Conservation (phyloP, 768 basidiomycete species). For the Boletus bicolor region DNA sequence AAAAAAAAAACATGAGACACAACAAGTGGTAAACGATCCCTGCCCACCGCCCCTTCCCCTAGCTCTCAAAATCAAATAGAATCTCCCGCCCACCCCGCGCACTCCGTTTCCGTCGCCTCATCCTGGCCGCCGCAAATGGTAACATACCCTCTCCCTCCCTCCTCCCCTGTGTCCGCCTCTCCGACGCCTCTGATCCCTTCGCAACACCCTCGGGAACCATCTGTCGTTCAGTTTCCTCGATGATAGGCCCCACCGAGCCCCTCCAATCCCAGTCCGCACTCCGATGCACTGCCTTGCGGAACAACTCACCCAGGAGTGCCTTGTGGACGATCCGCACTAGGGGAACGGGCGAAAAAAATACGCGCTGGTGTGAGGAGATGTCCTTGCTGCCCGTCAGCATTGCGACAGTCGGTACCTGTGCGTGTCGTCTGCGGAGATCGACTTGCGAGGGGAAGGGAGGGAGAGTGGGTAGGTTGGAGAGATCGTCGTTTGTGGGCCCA, state of each 20-base stretch:
- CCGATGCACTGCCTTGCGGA: slow-evolving; percentile 19
- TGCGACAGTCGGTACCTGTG: slow-evolving; percentile 11
- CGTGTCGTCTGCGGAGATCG: not conserved
- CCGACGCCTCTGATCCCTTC: not conserved
- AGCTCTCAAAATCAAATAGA: slow-evolving; percentile 8
- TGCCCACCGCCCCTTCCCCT: not conserved
- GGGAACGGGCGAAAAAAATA: slow-evolving; percentile 19
- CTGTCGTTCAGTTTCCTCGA: slow-evolving; percentile 15
- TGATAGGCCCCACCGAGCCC: slow-evolving; percentile 8
- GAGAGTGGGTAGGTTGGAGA: not conserved
- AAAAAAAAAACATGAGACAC: not conserved
- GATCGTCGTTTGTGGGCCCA: slow-evolving; percentile 1
- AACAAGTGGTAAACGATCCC: no score
- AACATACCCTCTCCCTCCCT: not conserved
- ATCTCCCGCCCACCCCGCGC: slow-evolving; percentile 22
- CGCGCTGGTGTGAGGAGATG: not conserved
- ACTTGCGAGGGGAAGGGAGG: not conserved
- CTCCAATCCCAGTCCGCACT: slow-evolving; percentile 26
- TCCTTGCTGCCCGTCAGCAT: slow-evolving; percentile 17
- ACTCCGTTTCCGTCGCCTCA: slow-evolving; percentile 17
- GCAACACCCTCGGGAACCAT: slow-evolving; percentile 17
- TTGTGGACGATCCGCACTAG: slow-evolving; percentile 23
- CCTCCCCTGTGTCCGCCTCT: not conserved
- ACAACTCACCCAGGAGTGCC: slow-evolving; percentile 19
- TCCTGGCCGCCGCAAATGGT: slow-evolving; percentile 26